These are phyloP conservation scores for Termitomyces heimii DNA, from an alignment of 768 basidiomycete genomes.

Conservation along the genomic window DNA sequence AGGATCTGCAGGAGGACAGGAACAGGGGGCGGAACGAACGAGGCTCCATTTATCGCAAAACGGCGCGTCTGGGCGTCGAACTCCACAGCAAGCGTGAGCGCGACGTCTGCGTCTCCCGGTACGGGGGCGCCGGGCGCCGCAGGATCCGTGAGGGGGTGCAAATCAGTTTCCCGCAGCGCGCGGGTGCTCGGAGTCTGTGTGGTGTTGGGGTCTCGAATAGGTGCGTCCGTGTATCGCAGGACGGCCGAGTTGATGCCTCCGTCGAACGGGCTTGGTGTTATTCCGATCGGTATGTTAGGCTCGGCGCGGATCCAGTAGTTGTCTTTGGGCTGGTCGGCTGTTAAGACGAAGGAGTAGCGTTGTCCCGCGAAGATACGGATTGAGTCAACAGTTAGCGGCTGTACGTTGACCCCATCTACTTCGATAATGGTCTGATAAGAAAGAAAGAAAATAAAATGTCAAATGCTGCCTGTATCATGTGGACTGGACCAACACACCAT, in stretches of 20 bases:
- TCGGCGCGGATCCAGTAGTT: slow-evolving; percentile 36
- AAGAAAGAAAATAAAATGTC: not conserved
- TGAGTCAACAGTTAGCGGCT: slow-evolving; percentile 29
- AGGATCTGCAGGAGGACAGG: slow-evolving; percentile 57
- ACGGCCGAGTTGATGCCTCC: slow-evolving; percentile 53
- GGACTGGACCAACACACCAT: not conserved
- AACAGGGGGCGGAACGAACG: slow-evolving; percentile 31
- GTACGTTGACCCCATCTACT: slow-evolving; percentile 26
- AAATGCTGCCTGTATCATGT: not conserved
- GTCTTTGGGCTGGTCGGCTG: slow-evolving; percentile 28
- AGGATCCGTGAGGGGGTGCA: slow-evolving; percentile 7
- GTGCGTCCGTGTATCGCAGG: slow-evolving; percentile 32
- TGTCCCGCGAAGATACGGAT: slow-evolving; percentile 35
- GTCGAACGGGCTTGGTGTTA: slow-evolving; percentile 8
- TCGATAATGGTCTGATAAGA: slow-evolving; percentile 30
- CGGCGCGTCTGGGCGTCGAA: slow-evolving; percentile 8
- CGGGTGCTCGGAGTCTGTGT: slow-evolving; percentile 6
- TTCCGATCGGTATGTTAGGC: slow-evolving; percentile 13
- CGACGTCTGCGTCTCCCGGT: slow-evolving; percentile 18
- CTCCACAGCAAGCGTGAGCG: slow-evolving; percentile 13
- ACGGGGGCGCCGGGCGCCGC: slow-evolving; percentile 8
- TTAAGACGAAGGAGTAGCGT: slow-evolving; percentile 31
- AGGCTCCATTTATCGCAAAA: slow-evolving; percentile 25
- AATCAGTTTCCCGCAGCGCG: slow-evolving; percentile 23
- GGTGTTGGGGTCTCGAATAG: slow-evolving; percentile 22